A percentile compares a stretch with the other conserved stretches of the same genome.
Evolutionary conservation across 371 early-diverging fungal genomes (phyloP).

Genomic region (Funneliformis caledonium): DNA sequence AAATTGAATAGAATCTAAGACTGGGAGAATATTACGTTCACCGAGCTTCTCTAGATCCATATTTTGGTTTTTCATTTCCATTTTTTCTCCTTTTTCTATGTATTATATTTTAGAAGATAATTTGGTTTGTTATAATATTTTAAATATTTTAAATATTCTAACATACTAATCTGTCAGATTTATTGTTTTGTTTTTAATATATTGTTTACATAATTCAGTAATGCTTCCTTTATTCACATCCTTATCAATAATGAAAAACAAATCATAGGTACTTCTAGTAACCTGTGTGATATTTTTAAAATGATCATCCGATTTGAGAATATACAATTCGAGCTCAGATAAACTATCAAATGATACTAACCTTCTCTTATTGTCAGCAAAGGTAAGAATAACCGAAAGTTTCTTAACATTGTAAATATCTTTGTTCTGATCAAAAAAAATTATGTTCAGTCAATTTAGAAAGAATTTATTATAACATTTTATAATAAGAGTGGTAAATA

Average conservation of each 20-base stretch:
- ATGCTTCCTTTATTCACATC: not conserved
- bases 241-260: not conserved
- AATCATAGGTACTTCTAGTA: not conserved
- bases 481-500: constrained; percentile 1
- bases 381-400: not conserved
- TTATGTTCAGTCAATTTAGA: not conserved
- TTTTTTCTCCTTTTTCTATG: not conserved
- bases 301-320: not conserved
- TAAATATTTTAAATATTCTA: not conserved
- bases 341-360: not conserved
- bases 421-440: not conserved
- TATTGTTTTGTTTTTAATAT: not conserved
- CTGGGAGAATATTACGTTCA: not conserved
- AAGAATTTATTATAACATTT: not conserved
- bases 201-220: not conserved
- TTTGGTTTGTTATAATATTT: not conserved
- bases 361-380: not conserved
- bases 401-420: not conserved
- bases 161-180: too few relatives aligned
- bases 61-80: not conserved
- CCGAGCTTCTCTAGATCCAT: not conserved
- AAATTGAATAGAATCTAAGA: not conserved
- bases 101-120: not conserved
- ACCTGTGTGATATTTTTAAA: not conserved
- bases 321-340: not conserved